A percentile compares a stretch with the other conserved stretches of the same genome.
phyloP scores from a whole-genome alignment of 2,329 filamentous ascomycete species.

The Thelonectria olida region DNA sequence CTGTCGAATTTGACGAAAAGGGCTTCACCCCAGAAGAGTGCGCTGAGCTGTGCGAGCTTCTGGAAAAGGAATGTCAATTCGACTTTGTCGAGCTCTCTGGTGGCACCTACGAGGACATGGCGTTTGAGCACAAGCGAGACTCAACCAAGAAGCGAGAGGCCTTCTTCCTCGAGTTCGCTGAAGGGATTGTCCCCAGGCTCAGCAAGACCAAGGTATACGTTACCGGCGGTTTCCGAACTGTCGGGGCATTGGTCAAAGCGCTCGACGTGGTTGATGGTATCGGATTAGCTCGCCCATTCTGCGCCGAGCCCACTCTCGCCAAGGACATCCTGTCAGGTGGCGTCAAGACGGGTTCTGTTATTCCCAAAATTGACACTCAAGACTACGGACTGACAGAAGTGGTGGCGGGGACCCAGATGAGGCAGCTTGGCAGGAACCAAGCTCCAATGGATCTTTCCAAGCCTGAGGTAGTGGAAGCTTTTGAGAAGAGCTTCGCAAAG shows the following conservation, averaged over 20 bases:
- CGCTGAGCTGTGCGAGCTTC: conserved; percentile 23
- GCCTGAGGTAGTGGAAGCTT: too few relatives aligned
- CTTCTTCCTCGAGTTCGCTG: conserved; percentile 63
- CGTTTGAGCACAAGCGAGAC: conserved; percentile 61
- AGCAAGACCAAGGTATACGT: conserved; percentile 65
- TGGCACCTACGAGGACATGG: conserved; percentile 66
- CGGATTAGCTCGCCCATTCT: conserved; percentile 57
- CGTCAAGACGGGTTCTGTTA: not conserved
- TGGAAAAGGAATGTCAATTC: conserved; percentile 43
- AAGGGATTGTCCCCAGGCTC: conserved; percentile 55
- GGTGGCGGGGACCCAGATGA: not conserved
- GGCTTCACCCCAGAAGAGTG: conserved; percentile 63
- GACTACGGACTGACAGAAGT: not conserved
- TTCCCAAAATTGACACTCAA: not conserved
- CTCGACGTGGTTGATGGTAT: conserved; percentile 67
- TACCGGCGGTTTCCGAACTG: conserved; percentile 66
- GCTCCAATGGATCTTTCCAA: too few relatives aligned
- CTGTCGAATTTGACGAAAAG: conserved; percentile 63
- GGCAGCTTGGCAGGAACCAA: not conserved
- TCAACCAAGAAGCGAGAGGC: conserved; percentile 64
- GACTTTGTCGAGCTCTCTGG: conserved; percentile 70
- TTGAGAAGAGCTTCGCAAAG: too few relatives aligned
- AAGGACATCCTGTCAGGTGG: not conserved
- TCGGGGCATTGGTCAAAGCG: conserved; percentile 65
- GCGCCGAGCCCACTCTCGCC: not conserved